A percentile compares a stretch with the other conserved stretches of the same genome.
These are phyloP conservation scores for Escallonia herrerae DNA, from an alignment of 129 eudicot species.

Conservation along the genomic window DNA sequence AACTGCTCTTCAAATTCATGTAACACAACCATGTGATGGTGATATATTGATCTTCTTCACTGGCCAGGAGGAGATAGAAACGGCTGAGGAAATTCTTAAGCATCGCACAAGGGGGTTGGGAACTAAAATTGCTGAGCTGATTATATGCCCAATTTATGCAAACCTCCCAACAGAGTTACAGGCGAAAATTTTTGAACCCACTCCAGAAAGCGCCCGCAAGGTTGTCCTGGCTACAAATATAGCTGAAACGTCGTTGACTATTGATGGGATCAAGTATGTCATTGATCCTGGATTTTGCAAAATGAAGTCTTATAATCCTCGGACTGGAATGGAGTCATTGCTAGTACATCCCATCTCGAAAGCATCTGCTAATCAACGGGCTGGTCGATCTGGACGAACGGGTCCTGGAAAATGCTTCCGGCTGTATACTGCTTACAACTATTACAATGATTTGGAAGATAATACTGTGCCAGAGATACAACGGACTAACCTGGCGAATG, in stretches of 20 bases:
- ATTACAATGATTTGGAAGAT: conserved; percentile 74
- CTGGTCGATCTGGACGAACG: conserved; percentile 96
- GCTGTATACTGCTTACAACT: conserved; percentile 78
- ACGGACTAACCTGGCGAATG: conserved; percentile 90
- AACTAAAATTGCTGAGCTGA: conserved; percentile 80
- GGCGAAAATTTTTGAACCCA: conserved; percentile 78
- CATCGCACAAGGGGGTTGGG: conserved; percentile 82
- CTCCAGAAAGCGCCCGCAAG: conserved; percentile 92
- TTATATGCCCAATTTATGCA: conserved; percentile 90
- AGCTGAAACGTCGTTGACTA: conserved; percentile 91
- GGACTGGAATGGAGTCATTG: conserved; percentile 95
- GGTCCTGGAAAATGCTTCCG: conserved; percentile 90
- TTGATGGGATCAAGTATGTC: conserved; percentile 90
- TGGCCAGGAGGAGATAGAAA: conserved; percentile 94
- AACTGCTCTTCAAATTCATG: conserved; percentile 83
- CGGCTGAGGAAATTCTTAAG: conserved; percentile 83
- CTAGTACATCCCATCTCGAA: conserved; percentile 81
- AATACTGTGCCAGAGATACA: conserved; percentile 95
- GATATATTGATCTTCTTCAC: conserved; percentile 76
- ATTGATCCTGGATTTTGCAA: conserved; percentile 90
- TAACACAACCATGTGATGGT: conserved; percentile 79
- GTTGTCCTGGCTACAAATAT: conserved; percentile 95
- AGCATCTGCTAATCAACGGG: conserved; percentile 95
- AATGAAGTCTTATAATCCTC: conserved; percentile 93
- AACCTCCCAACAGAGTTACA: conserved; percentile 89